Base-by-base conservation (phyloP, 805 yeast species). In the Myxozyma neotropica region DNA sequence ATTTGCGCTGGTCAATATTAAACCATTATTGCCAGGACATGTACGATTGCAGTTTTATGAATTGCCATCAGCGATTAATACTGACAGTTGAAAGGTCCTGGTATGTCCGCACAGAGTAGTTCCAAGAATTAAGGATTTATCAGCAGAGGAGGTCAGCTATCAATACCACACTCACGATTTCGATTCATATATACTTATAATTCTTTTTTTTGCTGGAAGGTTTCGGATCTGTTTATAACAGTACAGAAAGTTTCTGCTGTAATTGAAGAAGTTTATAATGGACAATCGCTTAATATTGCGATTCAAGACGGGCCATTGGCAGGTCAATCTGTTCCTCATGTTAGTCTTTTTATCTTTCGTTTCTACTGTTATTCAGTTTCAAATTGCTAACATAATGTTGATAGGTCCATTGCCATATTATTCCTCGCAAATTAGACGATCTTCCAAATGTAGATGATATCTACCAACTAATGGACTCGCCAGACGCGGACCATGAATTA, bases 231-330 rank as follows among this genome's bases (percentile, higher is more conserved):
- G 72, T 90, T 91, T 80, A 73, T 73, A 24, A 83, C 96, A 0
- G 76, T 94, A 8, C 96, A 89, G 66, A 69, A 81, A 48, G 80
- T 94, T 0, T 85, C 90, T 61, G 74, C 75, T 55, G 87, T 91
- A 63, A 84, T 94, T 15, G 85, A 81, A 64, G 69, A 78, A 58
- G 76, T 80, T 12, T 94, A 85, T 72, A 79, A 84, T 36, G 96
- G 97, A 1, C 95, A 92, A 67, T 79, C 96, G 0, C 70, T 91
- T 60, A 95, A 95, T 70, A 80, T 94, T 40, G 93, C 97, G 10
- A 89, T 95, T 59, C 99, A 94, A 72, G 99, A 94, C 71, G 99
- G 99, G 0, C 88, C 91, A 0, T 90, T 90, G 51, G 93, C 97
- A 0, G 99, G 99, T 2, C 99, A 94, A 71, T 83, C 92, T n/a